Conservation (phyloP, 2,329 filamentous ascomycete genomes). For the Fusarium paranaense region DNA sequence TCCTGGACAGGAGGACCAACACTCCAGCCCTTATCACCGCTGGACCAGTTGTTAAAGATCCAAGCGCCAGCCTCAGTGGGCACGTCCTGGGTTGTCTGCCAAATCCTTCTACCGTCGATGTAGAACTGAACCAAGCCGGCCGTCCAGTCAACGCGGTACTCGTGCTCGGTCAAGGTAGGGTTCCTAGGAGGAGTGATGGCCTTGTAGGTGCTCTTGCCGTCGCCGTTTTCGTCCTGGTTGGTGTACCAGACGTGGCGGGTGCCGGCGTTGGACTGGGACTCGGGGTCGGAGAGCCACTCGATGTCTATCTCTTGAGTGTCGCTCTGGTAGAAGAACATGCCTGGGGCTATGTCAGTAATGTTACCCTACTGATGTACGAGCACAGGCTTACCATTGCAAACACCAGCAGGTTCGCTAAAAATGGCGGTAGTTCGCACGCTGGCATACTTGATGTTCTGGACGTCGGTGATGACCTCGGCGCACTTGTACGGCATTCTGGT, state of each 20-base stretch:
- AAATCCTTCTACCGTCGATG: slow-evolving; percentile 43
- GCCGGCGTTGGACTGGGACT: slow-evolving; percentile 43
- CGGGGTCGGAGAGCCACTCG: slow-evolving; percentile 48
- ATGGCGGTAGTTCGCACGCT: slow-evolving; percentile 47
- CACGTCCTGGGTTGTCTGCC: slow-evolving; percentile 43
- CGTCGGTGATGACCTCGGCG: slow-evolving; percentile 40
- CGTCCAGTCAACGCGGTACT: slow-evolving; percentile 49
- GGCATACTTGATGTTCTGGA: slow-evolving; percentile 46
- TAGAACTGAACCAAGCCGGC: slow-evolving; percentile 40
- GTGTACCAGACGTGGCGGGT: slow-evolving; percentile 45
- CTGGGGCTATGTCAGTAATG: slow-evolving; percentile 6
- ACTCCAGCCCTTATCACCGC: slow-evolving; percentile 46
- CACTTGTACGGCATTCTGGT: slow-evolving; percentile 37
- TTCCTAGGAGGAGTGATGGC: slow-evolving; percentile 31
- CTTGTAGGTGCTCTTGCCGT: slow-evolving; percentile 31
- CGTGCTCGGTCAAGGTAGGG: slow-evolving; percentile 45
- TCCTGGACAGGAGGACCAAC: slow-evolving; percentile 43
- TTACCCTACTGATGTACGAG: background rate
- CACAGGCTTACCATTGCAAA: slow-evolving; percentile 44
- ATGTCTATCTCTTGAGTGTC: slow-evolving; percentile 48
- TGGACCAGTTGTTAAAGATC: slow-evolving; percentile 50
- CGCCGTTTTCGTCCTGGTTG: slow-evolving; percentile 44
- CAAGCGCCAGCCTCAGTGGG: slow-evolving; percentile 42
- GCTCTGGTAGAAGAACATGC: slow-evolving; percentile 47
- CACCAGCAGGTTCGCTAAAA: slow-evolving; percentile 43